Conservation (phyloP, 23 red algal genomes). For the Porphyridium purpureum region DNA sequence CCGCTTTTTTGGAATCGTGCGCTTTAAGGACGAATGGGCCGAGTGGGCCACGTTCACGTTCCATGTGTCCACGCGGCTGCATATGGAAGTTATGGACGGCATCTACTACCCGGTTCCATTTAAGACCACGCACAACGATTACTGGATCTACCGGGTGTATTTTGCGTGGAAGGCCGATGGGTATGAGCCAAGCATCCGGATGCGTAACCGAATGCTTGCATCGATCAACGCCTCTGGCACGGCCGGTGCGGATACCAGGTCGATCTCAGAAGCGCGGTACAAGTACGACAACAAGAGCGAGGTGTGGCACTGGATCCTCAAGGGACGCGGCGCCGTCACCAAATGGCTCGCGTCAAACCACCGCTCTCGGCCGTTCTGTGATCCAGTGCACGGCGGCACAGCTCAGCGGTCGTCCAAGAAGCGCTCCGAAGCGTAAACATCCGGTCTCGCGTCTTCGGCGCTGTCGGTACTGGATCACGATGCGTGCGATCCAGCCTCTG, state of each 20-base stretch:
- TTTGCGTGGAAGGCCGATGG: constrained; percentile 19
- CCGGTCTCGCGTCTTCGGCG: no score
- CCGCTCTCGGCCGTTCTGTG: no score
- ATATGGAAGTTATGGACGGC: constrained; percentile 60
- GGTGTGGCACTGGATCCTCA: constrained; percentile 18
- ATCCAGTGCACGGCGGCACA: no score
- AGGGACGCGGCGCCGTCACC: constrained; percentile 21
- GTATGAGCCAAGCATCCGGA: constrained; percentile 17
- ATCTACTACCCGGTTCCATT: constrained; percentile 58
- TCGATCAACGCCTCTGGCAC: constrained; percentile 42
- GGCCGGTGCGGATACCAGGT: constrained; percentile 14
- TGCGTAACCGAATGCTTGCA: constrained; percentile 44
- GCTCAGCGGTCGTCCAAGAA: no score
- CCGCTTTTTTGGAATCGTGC: constrained; percentile 46
- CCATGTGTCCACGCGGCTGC: constrained; percentile 52
- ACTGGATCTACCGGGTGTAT: constrained; percentile 63
- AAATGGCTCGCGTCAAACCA: no score
- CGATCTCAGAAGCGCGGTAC: constrained; percentile 29
- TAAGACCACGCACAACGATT: constrained; percentile 51
- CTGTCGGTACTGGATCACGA: no score
- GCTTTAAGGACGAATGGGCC: constrained; percentile 61
- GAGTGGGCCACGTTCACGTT: constrained; percentile 63
- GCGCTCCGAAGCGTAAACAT: no score
- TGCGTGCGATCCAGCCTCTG: no score
- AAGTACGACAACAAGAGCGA: constrained; percentile 32